A percentile compares a stretch with the other conserved stretches of the same genome.
Conservation (phyloP, 1,139 yeast genomes). For the Diutina sp. region DNA sequence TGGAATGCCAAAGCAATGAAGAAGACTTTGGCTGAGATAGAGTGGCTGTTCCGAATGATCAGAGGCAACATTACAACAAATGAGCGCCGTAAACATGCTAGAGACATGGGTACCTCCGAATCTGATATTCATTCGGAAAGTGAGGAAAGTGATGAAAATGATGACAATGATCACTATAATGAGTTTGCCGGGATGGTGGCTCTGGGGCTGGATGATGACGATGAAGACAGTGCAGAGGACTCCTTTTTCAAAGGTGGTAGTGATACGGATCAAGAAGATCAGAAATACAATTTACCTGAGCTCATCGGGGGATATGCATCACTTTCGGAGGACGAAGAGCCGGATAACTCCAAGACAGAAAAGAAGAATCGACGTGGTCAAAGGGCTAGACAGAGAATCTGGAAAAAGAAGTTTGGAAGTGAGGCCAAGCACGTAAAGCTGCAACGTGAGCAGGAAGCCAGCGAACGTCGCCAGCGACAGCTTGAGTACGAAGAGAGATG, state of each 20-base stretch:
- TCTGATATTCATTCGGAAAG: conserved; percentile 1
- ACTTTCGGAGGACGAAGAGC: neutral
- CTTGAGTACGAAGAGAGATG: conserved; percentile 64
- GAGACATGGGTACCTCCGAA: conserved; percentile 7
- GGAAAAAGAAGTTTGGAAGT: conserved; percentile 84
- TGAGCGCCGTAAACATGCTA: conserved; percentile 15
- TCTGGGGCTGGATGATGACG: neutral
- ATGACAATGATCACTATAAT: conserved; percentile 6
- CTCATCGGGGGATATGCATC: neutral
- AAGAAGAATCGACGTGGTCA: neutral
- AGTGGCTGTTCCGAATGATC: conserved; percentile 45
- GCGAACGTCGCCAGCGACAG: conserved; percentile 48
- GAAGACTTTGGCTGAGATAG: conserved; percentile 32
- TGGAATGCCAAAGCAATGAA: conserved; percentile 47
- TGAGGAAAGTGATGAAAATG: conserved; percentile 7
- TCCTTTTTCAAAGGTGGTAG: neutral
- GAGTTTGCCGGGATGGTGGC: conserved; percentile 8
- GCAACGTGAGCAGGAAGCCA: conserved; percentile 38
- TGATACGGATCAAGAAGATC: neutral
- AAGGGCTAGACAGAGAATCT: conserved; percentile 58
- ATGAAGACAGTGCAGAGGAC: neutral
- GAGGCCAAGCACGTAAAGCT: conserved; percentile 74
- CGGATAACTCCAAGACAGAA: neutral
- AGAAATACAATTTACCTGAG: neutral
- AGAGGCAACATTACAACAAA: conserved; percentile 43